Conservation (phyloP, 2,329 filamentous ascomycete species). For the Aspergillus calidoustus region DNA sequence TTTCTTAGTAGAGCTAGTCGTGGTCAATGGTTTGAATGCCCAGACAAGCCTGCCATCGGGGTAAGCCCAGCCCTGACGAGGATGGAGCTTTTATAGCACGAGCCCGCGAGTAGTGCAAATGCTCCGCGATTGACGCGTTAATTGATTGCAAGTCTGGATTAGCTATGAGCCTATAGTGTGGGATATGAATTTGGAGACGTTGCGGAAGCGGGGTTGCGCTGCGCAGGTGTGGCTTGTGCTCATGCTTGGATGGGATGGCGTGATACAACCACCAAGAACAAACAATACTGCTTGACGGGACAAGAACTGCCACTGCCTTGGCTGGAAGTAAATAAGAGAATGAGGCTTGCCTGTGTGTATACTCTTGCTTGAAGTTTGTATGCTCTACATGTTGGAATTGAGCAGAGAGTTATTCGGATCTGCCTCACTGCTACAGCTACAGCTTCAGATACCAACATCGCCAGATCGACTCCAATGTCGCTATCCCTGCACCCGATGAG, state of each 20-base stretch:
- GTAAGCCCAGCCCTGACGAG: background rate
- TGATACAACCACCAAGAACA: conserved; percentile 12
- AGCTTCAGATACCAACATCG: too few species aligned
- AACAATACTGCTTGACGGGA: background rate
- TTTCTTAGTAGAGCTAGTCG: background rate
- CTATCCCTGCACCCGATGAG: conserved; percentile 1
- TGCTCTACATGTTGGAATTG: too few species aligned
- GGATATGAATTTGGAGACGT: background rate
- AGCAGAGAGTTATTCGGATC: too few species aligned
- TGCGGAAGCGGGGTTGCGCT: conserved; percentile 23
- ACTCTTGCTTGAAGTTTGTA: too few species aligned
- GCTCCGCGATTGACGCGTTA: background rate
- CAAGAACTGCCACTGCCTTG: background rate
- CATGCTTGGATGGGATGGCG: conserved; percentile 24
- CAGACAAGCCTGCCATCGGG: background rate
- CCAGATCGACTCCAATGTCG: background rate
- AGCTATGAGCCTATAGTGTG: background rate
- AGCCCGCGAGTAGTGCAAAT: background rate
- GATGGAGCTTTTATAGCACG: background rate
- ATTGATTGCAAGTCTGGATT: background rate
- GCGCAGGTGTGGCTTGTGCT: conserved; percentile 18
- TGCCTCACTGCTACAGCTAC: too few species aligned
- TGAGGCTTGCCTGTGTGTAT: too few species aligned
- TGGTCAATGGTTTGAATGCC: background rate
- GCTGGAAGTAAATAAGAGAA: background rate